A percentile compares a stretch with the other conserved stretches of the same genome.
These are phyloP conservation scores for Daldinia vernicosa DNA, from an alignment of 495 filamentous ascomycete species.

Conservation along the genomic window DNA sequence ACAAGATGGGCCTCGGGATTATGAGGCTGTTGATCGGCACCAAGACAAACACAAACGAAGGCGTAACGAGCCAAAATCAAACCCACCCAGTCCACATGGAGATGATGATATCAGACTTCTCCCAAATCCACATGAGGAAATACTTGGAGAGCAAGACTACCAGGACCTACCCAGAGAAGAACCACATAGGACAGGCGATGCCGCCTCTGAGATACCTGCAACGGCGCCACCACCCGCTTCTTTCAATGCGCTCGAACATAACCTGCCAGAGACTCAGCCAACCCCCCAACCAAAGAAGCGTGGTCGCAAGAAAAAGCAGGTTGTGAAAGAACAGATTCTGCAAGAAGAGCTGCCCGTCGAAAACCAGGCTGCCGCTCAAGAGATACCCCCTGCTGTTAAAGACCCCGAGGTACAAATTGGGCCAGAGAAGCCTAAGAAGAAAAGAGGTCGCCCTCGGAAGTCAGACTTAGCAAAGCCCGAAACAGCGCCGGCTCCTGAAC, in stretches of 20 bases:
- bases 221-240: conserved; percentile 18
- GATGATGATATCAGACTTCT: conserved; percentile 27
- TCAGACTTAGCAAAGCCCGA: conserved; percentile 31
- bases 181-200: conserved; percentile 2
- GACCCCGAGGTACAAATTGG: conserved; percentile 13
- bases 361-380: conserved; percentile 6
- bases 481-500: conserved; percentile 10
- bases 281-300: conserved; percentile 37
- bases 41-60: conserved; percentile 31
- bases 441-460: conserved; percentile 42
- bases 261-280: conserved; percentile 15
- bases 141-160: neutral
- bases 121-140: conserved; percentile 12
- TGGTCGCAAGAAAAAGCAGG: conserved; percentile 45
- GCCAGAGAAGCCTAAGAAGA: conserved; percentile 40
- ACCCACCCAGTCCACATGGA: conserved; percentile 4
- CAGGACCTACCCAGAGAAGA: conserved; percentile 5
- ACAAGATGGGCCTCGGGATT: conserved; percentile 13
- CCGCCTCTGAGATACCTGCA: conserved; percentile 9
- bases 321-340: neutral
- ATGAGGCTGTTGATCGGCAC: conserved; percentile 2
- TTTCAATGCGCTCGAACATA: neutral
- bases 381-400: neutral
- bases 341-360: conserved; percentile 10
- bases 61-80: conserved; percentile 12